Percentiles rank a stretch among this genome's conserved stretches.
Conservation (phyloP, 1,284 basidiomycete genomes). For the Austropuccinia psidii region DNA sequence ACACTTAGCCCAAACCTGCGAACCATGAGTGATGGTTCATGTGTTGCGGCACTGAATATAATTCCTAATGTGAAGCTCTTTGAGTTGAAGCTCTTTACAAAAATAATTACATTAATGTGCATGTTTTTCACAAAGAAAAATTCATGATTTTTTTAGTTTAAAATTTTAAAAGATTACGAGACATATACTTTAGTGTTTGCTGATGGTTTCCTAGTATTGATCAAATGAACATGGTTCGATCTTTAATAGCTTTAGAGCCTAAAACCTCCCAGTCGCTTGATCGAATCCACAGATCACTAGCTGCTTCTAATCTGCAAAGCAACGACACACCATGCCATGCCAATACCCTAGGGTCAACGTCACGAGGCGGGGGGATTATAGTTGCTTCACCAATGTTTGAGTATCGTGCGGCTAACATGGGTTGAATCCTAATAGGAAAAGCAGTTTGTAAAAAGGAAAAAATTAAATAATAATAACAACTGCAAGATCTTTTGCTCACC, state of each 20-base stretch:
- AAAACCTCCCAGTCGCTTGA: constrained; percentile 68
- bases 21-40: no score
- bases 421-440: constrained; percentile 16
- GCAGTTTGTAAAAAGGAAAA: neutral
- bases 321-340: constrained; percentile 96
- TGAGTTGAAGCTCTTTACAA: no score
- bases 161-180: no score
- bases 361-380: constrained; percentile 80
- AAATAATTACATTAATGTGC: no score
- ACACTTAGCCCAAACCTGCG: no score
- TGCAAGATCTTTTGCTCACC: no score
- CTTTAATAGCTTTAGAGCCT: constrained; percentile 52
- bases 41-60: no score
- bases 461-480: neutral
- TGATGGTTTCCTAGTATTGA: no score
- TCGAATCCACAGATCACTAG: constrained; percentile 81
- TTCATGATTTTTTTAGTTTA: no score
- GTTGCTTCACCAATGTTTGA: constrained; percentile 16
- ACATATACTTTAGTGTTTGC: no score
- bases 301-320: constrained; percentile 80
- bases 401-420: constrained; percentile 10
- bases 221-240: constrained; percentile 48
- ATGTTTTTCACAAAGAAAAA: no score
- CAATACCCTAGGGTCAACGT: constrained; percentile 78
- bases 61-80: no score